A percentile compares a stretch with the other conserved stretches of the same genome.
These are phyloP conservation scores for Melaleuca quinquenervia DNA, from an alignment of 345 rosid genomes.

Conservation along the genomic window DNA sequence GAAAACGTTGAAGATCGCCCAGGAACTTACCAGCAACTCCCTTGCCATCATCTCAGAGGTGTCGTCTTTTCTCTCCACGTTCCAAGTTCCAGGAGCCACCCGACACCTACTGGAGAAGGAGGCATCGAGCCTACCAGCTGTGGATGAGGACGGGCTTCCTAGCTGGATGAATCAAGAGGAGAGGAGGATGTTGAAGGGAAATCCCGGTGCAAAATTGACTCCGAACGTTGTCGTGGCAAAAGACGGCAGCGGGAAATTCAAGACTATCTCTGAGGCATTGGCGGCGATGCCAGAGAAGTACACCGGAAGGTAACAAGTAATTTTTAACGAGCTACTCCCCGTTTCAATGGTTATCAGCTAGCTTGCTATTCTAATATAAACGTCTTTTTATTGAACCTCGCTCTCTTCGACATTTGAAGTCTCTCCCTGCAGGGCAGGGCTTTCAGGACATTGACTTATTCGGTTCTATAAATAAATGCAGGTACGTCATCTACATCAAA, in stretches of 20 bases:
- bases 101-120: slow-evolving; percentile 36
- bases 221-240: slow-evolving; percentile 65
- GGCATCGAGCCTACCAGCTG: not conserved
- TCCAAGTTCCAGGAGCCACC: not conserved
- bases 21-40: slow-evolving; percentile 56
- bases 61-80: slow-evolving; percentile 6
- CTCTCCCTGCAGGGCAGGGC: not conserved
- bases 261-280: slow-evolving; percentile 52
- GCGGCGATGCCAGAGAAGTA: slow-evolving; percentile 44
- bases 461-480: slow-evolving; percentile 5
- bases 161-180: slow-evolving; percentile 48
- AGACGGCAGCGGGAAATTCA: slow-evolving; percentile 75
- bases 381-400: not conserved
- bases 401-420: not conserved
- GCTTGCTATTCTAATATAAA: not conserved
- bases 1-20: slow-evolving; percentile 25
- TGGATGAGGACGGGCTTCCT: slow-evolving; percentile 28
- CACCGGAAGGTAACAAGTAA: slow-evolving; percentile 35
- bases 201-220: slow-evolving; percentile 9
- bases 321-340: not conserved
- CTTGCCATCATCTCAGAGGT: slow-evolving; percentile 49
- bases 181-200: slow-evolving; percentile 42
- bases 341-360: not conserved
- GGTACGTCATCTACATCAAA: slow-evolving; percentile 65
- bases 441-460: not conserved